A percentile compares a stretch with the other conserved stretches of the same genome.
These are phyloP conservation scores for Neurospora sp. DNA, from an alignment of 495 filamentous ascomycete species.

Conservation along the genomic window DNA sequence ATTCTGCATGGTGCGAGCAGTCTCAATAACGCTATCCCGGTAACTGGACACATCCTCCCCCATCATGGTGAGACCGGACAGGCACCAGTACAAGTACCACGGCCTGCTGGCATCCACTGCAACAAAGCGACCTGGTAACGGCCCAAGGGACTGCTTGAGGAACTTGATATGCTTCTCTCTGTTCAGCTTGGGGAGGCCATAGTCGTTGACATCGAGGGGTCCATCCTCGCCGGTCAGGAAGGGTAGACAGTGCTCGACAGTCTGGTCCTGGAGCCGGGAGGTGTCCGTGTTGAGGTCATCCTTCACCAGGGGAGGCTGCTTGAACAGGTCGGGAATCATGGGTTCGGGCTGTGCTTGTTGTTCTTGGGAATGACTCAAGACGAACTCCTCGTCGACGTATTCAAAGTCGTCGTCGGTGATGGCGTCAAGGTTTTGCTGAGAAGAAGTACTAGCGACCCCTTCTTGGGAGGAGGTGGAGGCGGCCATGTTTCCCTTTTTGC, in stretches of 20 bases:
- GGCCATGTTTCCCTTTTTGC: not conserved
- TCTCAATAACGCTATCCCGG: conserved; percentile 55
- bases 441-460: not conserved
- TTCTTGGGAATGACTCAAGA: not conserved
- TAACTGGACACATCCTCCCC: conserved; percentile 66
- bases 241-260: conserved; percentile 57
- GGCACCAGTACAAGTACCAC: conserved; percentile 89
- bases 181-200: conserved; percentile 65
- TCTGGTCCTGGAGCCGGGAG: conserved; percentile 55
- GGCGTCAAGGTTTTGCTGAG: not conserved
- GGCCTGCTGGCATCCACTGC: conserved; percentile 73
- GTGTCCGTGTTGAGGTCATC: conserved; percentile 63
- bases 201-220: conserved; percentile 41
- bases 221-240: conserved; percentile 46
- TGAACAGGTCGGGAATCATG: conserved; percentile 57
- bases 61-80: conserved; percentile 60
- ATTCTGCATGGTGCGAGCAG: conserved; percentile 74
- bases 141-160: conserved; percentile 52
- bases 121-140: conserved; percentile 56
- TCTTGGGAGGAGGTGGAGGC: not conserved
- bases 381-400: conserved; percentile 14
- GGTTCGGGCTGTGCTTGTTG: not conserved
- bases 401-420: conserved; percentile 7
- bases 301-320: conserved; percentile 47
- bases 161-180: conserved; percentile 66